These are phyloP conservation scores for Triticum monococcum DNA, from an alignment of 176 grass and related monocot genomes.

Conservation along the genomic window DNA sequence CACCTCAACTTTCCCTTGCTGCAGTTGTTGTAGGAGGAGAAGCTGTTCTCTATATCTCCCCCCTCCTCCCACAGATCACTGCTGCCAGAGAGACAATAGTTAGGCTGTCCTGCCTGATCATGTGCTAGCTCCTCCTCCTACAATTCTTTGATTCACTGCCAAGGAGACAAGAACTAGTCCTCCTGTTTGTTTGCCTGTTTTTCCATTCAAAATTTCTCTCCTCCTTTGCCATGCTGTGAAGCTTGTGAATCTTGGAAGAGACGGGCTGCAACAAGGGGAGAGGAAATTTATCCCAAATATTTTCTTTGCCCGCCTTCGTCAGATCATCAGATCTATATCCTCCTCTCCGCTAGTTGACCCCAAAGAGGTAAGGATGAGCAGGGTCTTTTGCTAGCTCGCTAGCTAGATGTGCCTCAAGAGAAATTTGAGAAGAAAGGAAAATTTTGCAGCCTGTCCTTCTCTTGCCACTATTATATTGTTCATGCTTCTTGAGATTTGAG, in stretches of 20 bases:
- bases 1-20: conserved; percentile 56
- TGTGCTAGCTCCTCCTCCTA: conserved; percentile 35
- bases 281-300: background rate
- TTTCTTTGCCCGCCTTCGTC: background rate
- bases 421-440: conserved; percentile 11
- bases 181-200: conserved; percentile 18
- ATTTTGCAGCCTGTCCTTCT: conserved; percentile 21
- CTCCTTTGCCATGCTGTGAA: background rate
- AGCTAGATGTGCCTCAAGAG: conserved; percentile 26
- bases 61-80: conserved; percentile 26
- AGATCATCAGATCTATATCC: conserved; percentile 42
- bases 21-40: conserved; percentile 19
- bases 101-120: conserved; percentile 44
- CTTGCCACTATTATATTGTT: conserved; percentile 30
- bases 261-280: background rate
- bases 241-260: conserved; percentile 44
- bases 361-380: conserved; percentile 45
- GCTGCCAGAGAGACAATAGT: conserved; percentile 29
- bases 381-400: conserved; percentile 1
- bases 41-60: conserved; percentile 23
- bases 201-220: conserved; percentile 5
- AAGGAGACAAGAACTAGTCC: conserved; percentile 29
- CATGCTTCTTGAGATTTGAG: conserved; percentile 46
- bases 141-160: conserved; percentile 33
- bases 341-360: conserved; percentile 29